These are phyloP conservation scores for Podila minutissima DNA, from an alignment of 192 early-diverging fungal genomes.

Conservation along the genomic window DNA sequence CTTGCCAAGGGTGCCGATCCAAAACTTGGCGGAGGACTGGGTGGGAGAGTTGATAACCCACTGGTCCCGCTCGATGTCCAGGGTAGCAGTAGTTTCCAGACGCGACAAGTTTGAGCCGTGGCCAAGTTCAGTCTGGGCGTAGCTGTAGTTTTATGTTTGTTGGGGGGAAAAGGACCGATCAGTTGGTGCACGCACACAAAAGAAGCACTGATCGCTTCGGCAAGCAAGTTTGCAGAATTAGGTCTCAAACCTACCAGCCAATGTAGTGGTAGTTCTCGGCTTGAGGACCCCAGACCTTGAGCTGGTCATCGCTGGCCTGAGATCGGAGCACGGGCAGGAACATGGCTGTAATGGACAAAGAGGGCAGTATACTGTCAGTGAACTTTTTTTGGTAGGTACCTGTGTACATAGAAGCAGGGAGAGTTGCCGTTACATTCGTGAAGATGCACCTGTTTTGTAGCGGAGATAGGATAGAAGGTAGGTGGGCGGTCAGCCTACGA, in stretches of 20 bases:
- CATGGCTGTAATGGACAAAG: slow-evolving; percentile 47
- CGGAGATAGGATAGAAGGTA: background rate
- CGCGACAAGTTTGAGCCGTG: slow-evolving; percentile 89
- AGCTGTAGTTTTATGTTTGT: slow-evolving; percentile 70
- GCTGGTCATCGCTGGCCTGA: slow-evolving; percentile 61
- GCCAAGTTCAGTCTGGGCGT: slow-evolving; percentile 67
- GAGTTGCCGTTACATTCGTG: slow-evolving; percentile 31
- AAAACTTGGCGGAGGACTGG: slow-evolving; percentile 86
- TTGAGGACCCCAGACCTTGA: slow-evolving; percentile 56
- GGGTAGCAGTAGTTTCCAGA: slow-evolving; percentile 88
- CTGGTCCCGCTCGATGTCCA: slow-evolving; percentile 80
- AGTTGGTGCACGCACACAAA: background rate
- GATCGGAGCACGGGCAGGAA: slow-evolving; percentile 60
- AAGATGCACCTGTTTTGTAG: slow-evolving; percentile 43
- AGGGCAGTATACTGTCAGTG: background rate
- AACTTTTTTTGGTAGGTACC: background rate
- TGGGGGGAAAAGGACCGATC: slow-evolving; percentile 65
- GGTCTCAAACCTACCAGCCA: slow-evolving; percentile 52
- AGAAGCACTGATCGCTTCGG: background rate
- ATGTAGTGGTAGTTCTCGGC: slow-evolving; percentile 60
- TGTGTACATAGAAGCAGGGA: no score
- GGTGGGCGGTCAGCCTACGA: no score
- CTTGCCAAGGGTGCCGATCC: slow-evolving; percentile 86
- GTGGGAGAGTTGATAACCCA: slow-evolving; percentile 86
- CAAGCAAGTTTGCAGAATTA: background rate